phyloP scores from a whole-genome alignment of 1,139 yeast genomes.

The Geotrichum histeridarum region DNA sequence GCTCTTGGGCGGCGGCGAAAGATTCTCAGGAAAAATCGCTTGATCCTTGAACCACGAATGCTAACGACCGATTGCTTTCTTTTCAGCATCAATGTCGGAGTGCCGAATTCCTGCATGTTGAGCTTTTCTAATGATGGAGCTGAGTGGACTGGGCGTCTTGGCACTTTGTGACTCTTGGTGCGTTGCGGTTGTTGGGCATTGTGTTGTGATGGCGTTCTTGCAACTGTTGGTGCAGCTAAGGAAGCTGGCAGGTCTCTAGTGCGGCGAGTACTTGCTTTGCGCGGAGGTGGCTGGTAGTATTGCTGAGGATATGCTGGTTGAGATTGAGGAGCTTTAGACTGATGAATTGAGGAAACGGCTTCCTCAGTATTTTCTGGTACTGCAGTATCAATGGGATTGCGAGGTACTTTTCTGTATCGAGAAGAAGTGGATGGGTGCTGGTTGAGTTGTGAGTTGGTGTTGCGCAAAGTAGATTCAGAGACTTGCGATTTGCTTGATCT shows the following conservation, averaged over 20 bases:
- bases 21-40: slow-evolving; percentile 24
- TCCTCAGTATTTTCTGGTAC: neutral
- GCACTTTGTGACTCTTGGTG: neutral
- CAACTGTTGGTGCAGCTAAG: neutral
- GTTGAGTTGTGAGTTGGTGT: neutral
- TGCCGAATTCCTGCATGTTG: slow-evolving; percentile 18
- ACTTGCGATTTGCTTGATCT: neutral
- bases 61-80: slow-evolving; percentile 25
- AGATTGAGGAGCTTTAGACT: neutral
- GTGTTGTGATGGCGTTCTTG: neutral
- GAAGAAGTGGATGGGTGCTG: neutral
- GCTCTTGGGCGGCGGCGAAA: slow-evolving; percentile 24
- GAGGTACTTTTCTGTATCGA: neutral
- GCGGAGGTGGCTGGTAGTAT: neutral
- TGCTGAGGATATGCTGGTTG: neutral
- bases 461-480: neutral
- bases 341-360: neutral
- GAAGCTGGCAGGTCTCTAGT: neutral
- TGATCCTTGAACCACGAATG: slow-evolving; percentile 24
- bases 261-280: neutral
- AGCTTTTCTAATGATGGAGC: slow-evolving; percentile 16
- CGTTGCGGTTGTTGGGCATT: neutral
- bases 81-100: slow-evolving; percentile 14
- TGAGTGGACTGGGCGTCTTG: slow-evolving; percentile 10
- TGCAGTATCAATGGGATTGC: neutral